Evolutionary conservation across 768 basidiomycete genomes (phyloP).

Genomic region (Xerocomus spinulosus): DNA sequence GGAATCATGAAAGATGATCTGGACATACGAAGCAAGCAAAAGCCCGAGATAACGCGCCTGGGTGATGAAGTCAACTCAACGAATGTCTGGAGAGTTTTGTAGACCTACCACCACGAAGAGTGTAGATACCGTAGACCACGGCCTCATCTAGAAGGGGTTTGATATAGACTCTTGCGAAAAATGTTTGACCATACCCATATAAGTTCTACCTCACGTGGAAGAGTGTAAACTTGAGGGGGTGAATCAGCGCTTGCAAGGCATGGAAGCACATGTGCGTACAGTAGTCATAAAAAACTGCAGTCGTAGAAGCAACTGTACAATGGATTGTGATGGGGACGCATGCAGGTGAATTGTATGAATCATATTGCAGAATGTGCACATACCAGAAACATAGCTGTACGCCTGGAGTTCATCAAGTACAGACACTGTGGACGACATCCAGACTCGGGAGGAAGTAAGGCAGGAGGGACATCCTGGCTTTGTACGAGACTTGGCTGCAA

Average conservation of each 20-base stretch:
- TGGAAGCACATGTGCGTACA: background rate
- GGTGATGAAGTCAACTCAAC: background rate
- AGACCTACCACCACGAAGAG: conserved; percentile 10
- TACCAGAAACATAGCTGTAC: no score
- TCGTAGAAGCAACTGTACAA: background rate
- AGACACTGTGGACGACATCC: no score
- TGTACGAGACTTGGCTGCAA: no score
- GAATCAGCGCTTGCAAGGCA: background rate
- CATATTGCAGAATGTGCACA: no score
- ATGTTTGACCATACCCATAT: conserved; percentile 11
- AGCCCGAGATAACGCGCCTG: conserved; percentile 12
- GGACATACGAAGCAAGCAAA: conserved; percentile 3
- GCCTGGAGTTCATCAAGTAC: no score
- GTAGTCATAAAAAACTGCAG: conserved; percentile 10
- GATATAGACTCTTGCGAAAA: background rate
- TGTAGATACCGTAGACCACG: conserved; percentile 8
- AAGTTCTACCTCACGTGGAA: conserved; percentile 8
- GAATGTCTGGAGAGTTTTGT: background rate
- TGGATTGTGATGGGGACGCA: no score
- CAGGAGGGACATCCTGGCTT: no score
- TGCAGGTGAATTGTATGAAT: no score
- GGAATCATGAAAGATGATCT: background rate
- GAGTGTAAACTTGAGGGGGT: conserved; percentile 1
- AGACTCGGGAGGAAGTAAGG: no score
- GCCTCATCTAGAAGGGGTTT: conserved; percentile 3